phyloP scores from a whole-genome alignment of 805 yeast species.

The Starmerella vaccinii region DNA sequence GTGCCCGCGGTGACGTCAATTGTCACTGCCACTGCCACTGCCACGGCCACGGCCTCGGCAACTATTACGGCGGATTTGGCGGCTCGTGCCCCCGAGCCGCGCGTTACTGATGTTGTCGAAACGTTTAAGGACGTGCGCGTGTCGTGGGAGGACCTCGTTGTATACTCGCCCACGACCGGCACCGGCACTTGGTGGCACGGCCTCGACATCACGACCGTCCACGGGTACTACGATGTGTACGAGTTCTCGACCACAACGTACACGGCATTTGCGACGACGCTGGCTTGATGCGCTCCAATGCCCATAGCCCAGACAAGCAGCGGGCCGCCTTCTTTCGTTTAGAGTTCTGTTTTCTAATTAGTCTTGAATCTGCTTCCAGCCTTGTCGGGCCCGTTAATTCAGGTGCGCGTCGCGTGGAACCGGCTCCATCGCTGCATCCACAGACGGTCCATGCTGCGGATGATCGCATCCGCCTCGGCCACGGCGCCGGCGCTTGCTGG shows the following conservation, averaged over 20 bases:
- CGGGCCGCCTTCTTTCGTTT: no score
- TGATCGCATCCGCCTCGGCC: conserved; percentile 1
- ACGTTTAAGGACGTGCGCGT: neutral
- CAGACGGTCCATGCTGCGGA: conserved; percentile 7
- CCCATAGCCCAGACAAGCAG: no score
- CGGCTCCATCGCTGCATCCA: conserved; percentile 16
- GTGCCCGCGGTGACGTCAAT: no score
- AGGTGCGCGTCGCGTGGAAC: conserved; percentile 2
- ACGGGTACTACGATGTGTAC: neutral
- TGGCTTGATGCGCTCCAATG: neutral
- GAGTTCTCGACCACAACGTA: neutral
- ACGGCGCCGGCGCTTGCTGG: neutral
- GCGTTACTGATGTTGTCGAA: no score
- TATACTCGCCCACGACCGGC: neutral
- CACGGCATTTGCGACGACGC: neutral
- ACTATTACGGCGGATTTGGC: no score
- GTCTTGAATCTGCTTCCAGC: no score
- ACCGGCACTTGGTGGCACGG: neutral
- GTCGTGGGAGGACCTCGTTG: neutral
- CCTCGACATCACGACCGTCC: neutral
- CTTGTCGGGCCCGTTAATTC: no score
- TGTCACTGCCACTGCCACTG: no score
- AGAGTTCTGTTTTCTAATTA: no score
- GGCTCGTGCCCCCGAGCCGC: no score
- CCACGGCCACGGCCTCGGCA: no score